Percentiles rank a stretch among this genome's conserved stretches.
phyloP scores from a whole-genome alignment of 495 filamentous ascomycete species.

The Xylaria nigripes region DNA sequence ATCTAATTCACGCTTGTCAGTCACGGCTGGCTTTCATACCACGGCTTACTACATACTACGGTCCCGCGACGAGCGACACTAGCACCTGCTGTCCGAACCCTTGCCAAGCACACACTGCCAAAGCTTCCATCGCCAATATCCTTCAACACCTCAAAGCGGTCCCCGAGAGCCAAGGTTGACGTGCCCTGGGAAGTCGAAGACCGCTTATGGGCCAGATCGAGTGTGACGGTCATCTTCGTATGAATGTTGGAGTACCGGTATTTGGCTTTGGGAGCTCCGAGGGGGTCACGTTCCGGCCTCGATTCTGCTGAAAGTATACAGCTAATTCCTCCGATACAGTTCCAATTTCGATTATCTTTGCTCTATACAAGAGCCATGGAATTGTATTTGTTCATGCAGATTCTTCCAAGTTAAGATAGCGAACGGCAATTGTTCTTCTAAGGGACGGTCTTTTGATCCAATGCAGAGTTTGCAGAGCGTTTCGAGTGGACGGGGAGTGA shows the following conservation, averaged over 20 bases:
- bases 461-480: not conserved
- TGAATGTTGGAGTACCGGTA: not conserved
- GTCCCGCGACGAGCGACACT: slow-evolving; percentile 84
- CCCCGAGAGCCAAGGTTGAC: slow-evolving; percentile 52
- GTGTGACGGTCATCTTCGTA: slow-evolving; percentile 58
- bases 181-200: slow-evolving; percentile 40
- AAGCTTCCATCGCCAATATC: slow-evolving; percentile 99
- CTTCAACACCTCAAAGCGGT: slow-evolving; percentile 93
- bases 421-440: not conserved
- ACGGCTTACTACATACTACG: slow-evolving; percentile 55
- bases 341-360: slow-evolving; percentile 9
- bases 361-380: slow-evolving; percentile 27
- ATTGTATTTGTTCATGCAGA: slow-evolving; percentile 22
- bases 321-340: slow-evolving; percentile 11
- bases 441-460: slow-evolving; percentile 2
- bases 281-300: slow-evolving; percentile 1
- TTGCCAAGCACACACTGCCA: slow-evolving; percentile 86
- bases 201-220: slow-evolving; percentile 54
- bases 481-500: not conserved
- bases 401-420: slow-evolving; percentile 1
- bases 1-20: slow-evolving; percentile 53
- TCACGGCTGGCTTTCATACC: not conserved
- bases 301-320: slow-evolving; percentile 8
- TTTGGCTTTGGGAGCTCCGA: slow-evolving; percentile 1
- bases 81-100: slow-evolving; percentile 82